These are phyloP conservation scores for Enterospora canceri DNA, from an alignment of 371 early-diverging fungal species.

Conservation along the genomic window DNA sequence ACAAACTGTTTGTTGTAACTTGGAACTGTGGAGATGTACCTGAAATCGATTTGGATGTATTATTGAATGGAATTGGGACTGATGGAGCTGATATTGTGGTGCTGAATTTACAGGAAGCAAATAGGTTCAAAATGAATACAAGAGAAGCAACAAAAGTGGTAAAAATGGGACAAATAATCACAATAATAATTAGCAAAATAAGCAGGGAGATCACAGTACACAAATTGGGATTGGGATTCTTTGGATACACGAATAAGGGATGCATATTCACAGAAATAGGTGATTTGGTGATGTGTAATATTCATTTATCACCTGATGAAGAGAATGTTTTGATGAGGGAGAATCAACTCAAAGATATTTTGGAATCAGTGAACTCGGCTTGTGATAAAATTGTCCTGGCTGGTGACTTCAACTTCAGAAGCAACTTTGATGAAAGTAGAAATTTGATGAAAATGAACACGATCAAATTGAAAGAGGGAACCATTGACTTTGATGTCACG, in stretches of 20 bases:
- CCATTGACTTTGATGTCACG: slow-evolving; percentile 16
- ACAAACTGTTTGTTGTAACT: neutral
- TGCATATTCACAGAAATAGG: slow-evolving; percentile 9
- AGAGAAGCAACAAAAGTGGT: no score
- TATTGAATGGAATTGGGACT: no score
- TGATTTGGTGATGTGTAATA: slow-evolving; percentile 14
- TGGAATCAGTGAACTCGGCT: slow-evolving; percentile 5
- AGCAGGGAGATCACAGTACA: neutral
- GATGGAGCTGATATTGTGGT: no score
- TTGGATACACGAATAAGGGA: slow-evolving; percentile 30
- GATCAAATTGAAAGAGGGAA: slow-evolving; percentile 7
- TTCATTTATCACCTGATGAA: slow-evolving; percentile 19
- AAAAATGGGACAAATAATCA: neutral
- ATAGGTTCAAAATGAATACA: no score
- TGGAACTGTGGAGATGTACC: no score
- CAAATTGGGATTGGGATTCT: neutral
- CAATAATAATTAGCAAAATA: neutral
- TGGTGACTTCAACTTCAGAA: slow-evolving; percentile 37
- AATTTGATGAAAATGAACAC: slow-evolving; percentile 6
- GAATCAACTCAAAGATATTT: slow-evolving; percentile 13
- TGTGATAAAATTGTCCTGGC: slow-evolving; percentile 5
- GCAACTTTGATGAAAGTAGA: slow-evolving; percentile 8
- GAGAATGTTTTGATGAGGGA: slow-evolving; percentile 16
- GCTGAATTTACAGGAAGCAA: no score
- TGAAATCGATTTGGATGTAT: no score